Evolutionary conservation across 2,329 filamentous ascomycete species (phyloP).

Genomic region (Ophiostoma populinum): DNA sequence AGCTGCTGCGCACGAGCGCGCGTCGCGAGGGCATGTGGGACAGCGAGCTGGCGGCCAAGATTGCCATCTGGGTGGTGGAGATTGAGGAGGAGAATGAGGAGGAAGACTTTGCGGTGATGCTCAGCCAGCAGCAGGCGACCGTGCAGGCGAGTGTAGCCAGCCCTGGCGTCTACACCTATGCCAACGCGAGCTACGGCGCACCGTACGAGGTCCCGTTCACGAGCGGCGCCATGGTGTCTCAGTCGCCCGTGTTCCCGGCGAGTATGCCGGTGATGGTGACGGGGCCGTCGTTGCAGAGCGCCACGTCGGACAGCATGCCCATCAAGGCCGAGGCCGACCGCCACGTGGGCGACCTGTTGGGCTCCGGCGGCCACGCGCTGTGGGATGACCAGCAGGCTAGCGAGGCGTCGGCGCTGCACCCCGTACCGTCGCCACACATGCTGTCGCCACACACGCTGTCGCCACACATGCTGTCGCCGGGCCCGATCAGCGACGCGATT

Average conservation of each 20-base stretch:
- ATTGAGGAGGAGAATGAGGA: conserved; percentile 32
- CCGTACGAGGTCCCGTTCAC: no score
- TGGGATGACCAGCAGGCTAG: conserved; percentile 19
- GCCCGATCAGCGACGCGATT: background rate
- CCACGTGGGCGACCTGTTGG: conserved; percentile 21
- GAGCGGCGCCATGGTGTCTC: no score
- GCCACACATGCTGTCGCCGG: background rate
- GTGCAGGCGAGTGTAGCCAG: background rate
- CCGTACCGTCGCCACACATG: background rate
- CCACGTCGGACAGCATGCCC: no score
- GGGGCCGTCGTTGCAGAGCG: no score
- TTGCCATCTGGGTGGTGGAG: conserved; percentile 36
- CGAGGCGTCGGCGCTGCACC: conserved; percentile 9
- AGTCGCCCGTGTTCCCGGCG: no score
- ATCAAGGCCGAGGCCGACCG: conserved; percentile 10
- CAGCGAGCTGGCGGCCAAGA: conserved; percentile 37
- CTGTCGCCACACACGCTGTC: background rate
- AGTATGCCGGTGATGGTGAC: no score
- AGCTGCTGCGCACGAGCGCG: conserved; percentile 39
- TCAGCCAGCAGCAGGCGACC: background rate
- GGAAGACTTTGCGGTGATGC: conserved; percentile 11
- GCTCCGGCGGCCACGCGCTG: conserved; percentile 27
- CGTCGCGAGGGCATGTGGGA: conserved; percentile 56
- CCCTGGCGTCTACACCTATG: background rate
- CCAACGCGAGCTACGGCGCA: no score